These are phyloP conservation scores for Tremella mesenterica DNA, from an alignment of 768 basidiomycete genomes.

Conservation along the genomic window DNA sequence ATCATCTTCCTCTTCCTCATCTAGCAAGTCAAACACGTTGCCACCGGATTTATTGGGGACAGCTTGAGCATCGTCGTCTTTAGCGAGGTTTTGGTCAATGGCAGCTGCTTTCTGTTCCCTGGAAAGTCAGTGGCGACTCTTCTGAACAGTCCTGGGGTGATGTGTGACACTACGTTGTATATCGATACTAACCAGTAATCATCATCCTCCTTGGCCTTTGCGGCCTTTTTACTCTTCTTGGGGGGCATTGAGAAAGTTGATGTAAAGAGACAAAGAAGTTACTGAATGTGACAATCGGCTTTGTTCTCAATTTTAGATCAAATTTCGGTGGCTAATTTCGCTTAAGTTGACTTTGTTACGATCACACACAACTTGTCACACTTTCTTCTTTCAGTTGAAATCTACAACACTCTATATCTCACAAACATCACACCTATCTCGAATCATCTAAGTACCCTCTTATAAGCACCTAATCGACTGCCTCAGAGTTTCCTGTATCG, in stretches of 20 bases:
- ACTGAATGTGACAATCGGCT: too few relatives aligned
- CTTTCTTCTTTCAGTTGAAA: too few relatives aligned
- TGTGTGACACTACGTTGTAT: constrained; percentile 45
- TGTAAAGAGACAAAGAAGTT: too few relatives aligned
- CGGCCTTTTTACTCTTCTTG: constrained; percentile 72
- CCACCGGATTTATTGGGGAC: constrained; percentile 9
- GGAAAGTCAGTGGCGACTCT: constrained; percentile 22
- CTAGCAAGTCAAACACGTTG: constrained; percentile 26
- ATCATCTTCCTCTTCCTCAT: constrained; percentile 30
- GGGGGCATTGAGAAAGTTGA: constrained; percentile 58
- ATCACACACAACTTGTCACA: too few relatives aligned
- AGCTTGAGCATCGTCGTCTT: not conserved
- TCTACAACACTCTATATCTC: too few relatives aligned
- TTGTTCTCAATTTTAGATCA: too few relatives aligned
- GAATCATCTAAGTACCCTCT: too few relatives aligned
- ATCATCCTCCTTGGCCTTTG: constrained; percentile 71
- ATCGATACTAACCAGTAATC: constrained; percentile 59
- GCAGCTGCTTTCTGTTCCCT: constrained; percentile 42
- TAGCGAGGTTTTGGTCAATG: constrained; percentile 10
- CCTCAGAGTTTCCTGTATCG: too few relatives aligned
- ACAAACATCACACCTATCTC: too few relatives aligned
- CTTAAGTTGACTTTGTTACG: too few relatives aligned
- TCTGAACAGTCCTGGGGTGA: constrained; percentile 32
- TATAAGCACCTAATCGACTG: too few relatives aligned
- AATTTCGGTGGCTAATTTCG: too few relatives aligned